Evolutionary conservation across 2,329 filamentous ascomycete genomes (phyloP).

Genomic region (Aspergillus bombycis): DNA sequence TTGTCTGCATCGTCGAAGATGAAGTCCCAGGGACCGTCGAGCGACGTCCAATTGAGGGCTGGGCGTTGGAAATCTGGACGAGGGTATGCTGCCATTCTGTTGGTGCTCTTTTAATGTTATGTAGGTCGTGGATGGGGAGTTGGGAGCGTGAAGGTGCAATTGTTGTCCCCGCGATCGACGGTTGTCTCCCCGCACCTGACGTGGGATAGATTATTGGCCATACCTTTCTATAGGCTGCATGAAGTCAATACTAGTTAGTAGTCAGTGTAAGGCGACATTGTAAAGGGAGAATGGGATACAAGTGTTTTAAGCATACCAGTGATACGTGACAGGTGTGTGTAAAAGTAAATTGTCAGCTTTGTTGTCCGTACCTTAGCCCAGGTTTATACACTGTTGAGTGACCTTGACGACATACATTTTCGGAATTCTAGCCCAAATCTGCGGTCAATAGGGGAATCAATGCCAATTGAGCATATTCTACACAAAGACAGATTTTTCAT

Average conservation of each 20-base stretch:
- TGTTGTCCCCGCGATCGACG: constrained; percentile 3
- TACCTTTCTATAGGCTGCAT: background rate
- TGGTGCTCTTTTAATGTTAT: background rate
- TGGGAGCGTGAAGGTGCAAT: too few species aligned
- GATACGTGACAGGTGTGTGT: background rate
- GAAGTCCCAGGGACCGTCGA: constrained; percentile 67
- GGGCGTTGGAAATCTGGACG: constrained; percentile 66
- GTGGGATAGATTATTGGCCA: background rate
- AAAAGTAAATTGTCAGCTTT: background rate
- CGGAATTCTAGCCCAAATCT: background rate
- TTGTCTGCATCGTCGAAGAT: constrained; percentile 67
- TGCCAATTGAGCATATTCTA: background rate
- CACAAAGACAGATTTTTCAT: background rate
- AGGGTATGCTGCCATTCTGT: constrained; percentile 51
- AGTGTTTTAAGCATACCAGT: background rate
- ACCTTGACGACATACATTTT: background rate
- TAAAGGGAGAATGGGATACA: background rate
- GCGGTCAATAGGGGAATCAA: background rate
- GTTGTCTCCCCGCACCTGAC: background rate
- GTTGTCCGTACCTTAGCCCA: background rate
- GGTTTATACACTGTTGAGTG: background rate
- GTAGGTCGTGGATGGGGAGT: background rate
- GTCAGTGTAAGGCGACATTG: background rate
- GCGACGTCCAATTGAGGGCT: constrained; percentile 59
- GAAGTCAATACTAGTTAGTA: background rate